Conservation (phyloP, 495 filamentous ascomycete genomes). For the Penicillium parvum region DNA sequence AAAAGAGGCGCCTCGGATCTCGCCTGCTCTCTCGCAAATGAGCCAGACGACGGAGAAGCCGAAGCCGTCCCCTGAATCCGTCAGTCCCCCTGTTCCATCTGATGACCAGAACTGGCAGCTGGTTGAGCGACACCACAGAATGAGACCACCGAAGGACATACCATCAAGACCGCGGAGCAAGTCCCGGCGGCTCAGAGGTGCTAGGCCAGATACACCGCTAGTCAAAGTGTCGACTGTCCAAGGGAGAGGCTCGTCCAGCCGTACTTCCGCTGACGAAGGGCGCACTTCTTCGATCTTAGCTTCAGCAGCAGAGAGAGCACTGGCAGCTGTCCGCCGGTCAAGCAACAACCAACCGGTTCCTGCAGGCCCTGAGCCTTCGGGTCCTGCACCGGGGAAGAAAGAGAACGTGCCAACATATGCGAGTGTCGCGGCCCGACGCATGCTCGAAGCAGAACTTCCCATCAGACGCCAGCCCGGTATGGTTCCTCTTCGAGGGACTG, state of each 20-base stretch:
- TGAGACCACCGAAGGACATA: slow-evolving; percentile 11
- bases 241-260: slow-evolving; percentile 34
- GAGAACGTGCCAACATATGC: slow-evolving; percentile 31
- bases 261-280: slow-evolving; percentile 11
- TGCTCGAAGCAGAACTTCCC: slow-evolving; percentile 11
- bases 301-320: slow-evolving; percentile 33
- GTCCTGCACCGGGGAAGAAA: slow-evolving; percentile 6
- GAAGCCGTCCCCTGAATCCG: slow-evolving; percentile 20
- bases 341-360: slow-evolving; percentile 26
- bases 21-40: slow-evolving; percentile 33
- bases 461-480: slow-evolving; percentile 25
- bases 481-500: slow-evolving; percentile 12
- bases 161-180: slow-evolving; percentile 13
- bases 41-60: slow-evolving; percentile 33
- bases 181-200: slow-evolving; percentile 28
- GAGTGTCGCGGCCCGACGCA: slow-evolving; percentile 22
- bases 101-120: slow-evolving; percentile 38
- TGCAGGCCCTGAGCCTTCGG: slow-evolving; percentile 4
- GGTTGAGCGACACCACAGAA: slow-evolving; percentile 27
- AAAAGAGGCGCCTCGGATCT: slow-evolving; percentile 17
- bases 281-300: slow-evolving; percentile 23
- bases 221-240: slow-evolving; percentile 30
- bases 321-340: slow-evolving; percentile 37
- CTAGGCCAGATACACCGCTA: slow-evolving; percentile 31
- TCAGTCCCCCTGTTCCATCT: slow-evolving; percentile 19